Evolutionary conservation across 2,329 filamentous ascomycete genomes (phyloP).

Genomic region (Ceratocystis eucalypticola): DNA sequence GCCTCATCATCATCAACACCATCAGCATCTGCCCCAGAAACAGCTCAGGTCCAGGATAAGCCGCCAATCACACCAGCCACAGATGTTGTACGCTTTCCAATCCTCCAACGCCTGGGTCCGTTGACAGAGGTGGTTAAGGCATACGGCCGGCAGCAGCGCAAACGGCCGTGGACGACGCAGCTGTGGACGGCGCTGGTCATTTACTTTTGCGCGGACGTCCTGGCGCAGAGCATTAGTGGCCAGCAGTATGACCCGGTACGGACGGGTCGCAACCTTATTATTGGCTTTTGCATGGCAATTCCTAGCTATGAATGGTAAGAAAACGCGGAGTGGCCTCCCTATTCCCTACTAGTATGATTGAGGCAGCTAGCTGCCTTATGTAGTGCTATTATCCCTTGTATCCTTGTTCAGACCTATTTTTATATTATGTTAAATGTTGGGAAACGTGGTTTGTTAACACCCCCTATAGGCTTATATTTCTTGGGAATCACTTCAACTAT

Average conservation of each 20-base stretch:
- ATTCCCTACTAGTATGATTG: background rate
- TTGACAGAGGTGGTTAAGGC: slow-evolving; percentile 39
- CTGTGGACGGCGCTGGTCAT: slow-evolving; percentile 61
- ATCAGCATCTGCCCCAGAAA: background rate
- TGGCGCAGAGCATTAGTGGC: slow-evolving; percentile 55
- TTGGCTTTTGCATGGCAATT: slow-evolving; percentile 52
- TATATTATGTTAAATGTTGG: background rate
- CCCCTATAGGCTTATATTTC: slow-evolving; percentile 55
- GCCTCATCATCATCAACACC: background rate
- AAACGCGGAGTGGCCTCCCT: background rate
- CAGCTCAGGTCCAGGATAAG: background rate
- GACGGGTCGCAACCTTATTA: slow-evolving; percentile 57
- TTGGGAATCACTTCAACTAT: slow-evolving; percentile 76
- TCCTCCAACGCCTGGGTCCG: slow-evolving; percentile 47
- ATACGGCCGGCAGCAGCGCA: slow-evolving; percentile 58
- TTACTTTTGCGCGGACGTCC: slow-evolving; percentile 64
- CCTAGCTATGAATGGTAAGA: slow-evolving; percentile 69
- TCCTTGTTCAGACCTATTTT: background rate
- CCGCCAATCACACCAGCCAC: background rate
- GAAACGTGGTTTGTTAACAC: background rate
- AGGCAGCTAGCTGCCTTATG: too few species aligned
- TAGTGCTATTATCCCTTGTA: background rate
- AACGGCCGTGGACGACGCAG: slow-evolving; percentile 67
- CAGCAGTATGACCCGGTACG: slow-evolving; percentile 54
- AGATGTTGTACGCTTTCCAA: slow-evolving; percentile 21